Base-by-base conservation (phyloP, 2,329 filamentous ascomycete genomes). In the Fusarium pininemorale region DNA sequence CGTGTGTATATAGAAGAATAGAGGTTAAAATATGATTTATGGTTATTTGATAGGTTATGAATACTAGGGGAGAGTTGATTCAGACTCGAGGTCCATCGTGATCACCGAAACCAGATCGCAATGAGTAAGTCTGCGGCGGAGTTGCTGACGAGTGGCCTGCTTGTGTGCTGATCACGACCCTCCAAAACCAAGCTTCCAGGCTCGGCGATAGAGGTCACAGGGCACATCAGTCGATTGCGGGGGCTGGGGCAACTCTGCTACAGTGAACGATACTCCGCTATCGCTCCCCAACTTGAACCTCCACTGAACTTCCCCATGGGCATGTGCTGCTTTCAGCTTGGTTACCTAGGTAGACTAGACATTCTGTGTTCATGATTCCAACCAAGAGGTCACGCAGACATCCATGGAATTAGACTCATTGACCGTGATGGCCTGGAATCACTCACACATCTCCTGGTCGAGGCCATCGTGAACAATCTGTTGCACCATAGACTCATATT, bases 171-270 rank as follows among this genome's bases (percentile, higher is more conserved):
- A 75, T 75, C 68, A 70, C 41, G 68, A 50, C 67, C 57, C 62
- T 57, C 57, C 24, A 20, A 47, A 53, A 28, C 57, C 55, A 63
- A 53, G 60, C 59, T 48, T 63, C 61, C 30, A 39, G 54, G 37
- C 28, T 42, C 15, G 55, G 55, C 37, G 24, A 50, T 35, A 38
- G 61, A 47, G 72, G 72, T 75, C 72, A 75, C 73, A 75, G 70
- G 73, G 72, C 72, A 47, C 55, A 59, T 75, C 72, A 75, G 71
- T 72, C 72, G 72, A 74, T 74, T 60, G 70, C 67, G 56, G 63
- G 67, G 70, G 28, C 26, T 51, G 44, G 37, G 54, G 54, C 38
- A 47, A 41, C 37, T 53, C 41, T 35, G 61, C 44, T 56, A 55
- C 63, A 63, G 63, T 50, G 39, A 41, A 26, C 37, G 15, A 38